phyloP scores from a whole-genome alignment of 352 stramenopile species.

The Phytophthora quininea region DNA sequence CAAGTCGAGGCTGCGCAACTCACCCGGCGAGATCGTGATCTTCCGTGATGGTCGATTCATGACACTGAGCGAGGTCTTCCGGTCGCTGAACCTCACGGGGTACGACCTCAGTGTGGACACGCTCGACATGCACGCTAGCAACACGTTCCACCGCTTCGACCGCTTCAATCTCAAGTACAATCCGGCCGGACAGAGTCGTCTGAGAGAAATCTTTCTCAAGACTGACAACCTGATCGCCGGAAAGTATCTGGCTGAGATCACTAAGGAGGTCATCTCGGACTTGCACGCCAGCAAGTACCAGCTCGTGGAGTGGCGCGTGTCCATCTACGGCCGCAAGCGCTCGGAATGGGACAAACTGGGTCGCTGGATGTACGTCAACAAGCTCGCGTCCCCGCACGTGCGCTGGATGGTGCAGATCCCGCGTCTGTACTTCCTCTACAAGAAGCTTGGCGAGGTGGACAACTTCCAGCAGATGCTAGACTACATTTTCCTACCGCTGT shows the following conservation, averaged over 20 bases:
- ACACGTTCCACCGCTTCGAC: constrained; percentile 99
- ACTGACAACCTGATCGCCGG: constrained; percentile 97
- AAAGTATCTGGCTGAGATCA: constrained; percentile 96
- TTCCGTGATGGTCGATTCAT: constrained; percentile 95
- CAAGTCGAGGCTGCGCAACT: constrained; percentile 80
- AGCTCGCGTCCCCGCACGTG: constrained; percentile 92
- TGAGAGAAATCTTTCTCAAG: constrained; percentile 99
- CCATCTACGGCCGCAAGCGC: constrained; percentile 92
- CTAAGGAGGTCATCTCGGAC: constrained; percentile 93
- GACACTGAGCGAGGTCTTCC: constrained; percentile 96
- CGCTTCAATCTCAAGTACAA: constrained; percentile 99
- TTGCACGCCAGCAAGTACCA: constrained; percentile 93
- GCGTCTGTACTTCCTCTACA: constrained; percentile 97
- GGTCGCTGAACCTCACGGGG: constrained; percentile 93
- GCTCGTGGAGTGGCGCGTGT: constrained; percentile 95
- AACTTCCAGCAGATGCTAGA: constrained; percentile 98
- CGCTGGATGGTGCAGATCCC: constrained; percentile 99
- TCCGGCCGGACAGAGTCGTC: constrained; percentile 91
- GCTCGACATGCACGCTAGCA: constrained; percentile 99
- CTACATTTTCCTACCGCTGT: constrained; percentile 98
- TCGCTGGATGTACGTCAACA: constrained; percentile 96
- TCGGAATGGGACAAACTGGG: constrained; percentile 97
- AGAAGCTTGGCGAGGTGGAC: constrained; percentile 89
- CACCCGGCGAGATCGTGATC: constrained; percentile 94
- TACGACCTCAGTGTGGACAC: constrained; percentile 99